Conservation (phyloP, 257 asterid species). For the Sherardia arvensis region DNA sequence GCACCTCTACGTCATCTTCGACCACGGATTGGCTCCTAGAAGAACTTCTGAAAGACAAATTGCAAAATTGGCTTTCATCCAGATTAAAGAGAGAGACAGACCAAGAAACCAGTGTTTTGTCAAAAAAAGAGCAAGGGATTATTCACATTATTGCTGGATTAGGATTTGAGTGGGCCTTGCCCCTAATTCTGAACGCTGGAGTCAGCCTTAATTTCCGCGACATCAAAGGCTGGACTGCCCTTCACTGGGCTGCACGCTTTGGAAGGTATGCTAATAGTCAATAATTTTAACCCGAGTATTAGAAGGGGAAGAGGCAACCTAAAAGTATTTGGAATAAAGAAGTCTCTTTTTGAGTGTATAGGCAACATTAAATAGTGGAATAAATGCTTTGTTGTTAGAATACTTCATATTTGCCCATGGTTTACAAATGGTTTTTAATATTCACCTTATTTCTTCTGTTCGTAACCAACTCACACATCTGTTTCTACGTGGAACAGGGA, state of each 20-base stretch:
- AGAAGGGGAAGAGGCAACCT: no score
- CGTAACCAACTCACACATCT: neutral
- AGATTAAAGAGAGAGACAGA: slow-evolving; percentile 29
- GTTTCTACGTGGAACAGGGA: slow-evolving; percentile 48
- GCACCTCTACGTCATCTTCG: slow-evolving; percentile 40
- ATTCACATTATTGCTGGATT: slow-evolving; percentile 86
- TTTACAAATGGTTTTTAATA: neutral
- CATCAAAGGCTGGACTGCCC: slow-evolving; percentile 90
- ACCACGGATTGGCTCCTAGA: slow-evolving; percentile 77
- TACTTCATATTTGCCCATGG: neutral
- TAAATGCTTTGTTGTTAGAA: neutral
- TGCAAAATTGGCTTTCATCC: slow-evolving; percentile 64
- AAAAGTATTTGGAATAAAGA: no score
- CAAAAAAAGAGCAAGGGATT: slow-evolving; percentile 90
- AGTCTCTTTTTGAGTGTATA: no score
- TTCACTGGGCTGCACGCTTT: slow-evolving; percentile 98
- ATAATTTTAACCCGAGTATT: neutral
- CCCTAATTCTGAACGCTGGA: slow-evolving; percentile 69
- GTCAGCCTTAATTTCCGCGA: slow-evolving; percentile 78
- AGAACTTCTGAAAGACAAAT: slow-evolving; percentile 80
- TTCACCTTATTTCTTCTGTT: neutral
- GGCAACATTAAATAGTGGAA: neutral
- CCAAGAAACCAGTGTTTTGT: slow-evolving; percentile 31
- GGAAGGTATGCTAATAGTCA: slow-evolving; percentile 49
- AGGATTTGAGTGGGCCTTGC: slow-evolving; percentile 96